Evolutionary conservation across 169 alveolate genomes (phyloP).

Genomic region (Perkinsus olseni): DNA sequence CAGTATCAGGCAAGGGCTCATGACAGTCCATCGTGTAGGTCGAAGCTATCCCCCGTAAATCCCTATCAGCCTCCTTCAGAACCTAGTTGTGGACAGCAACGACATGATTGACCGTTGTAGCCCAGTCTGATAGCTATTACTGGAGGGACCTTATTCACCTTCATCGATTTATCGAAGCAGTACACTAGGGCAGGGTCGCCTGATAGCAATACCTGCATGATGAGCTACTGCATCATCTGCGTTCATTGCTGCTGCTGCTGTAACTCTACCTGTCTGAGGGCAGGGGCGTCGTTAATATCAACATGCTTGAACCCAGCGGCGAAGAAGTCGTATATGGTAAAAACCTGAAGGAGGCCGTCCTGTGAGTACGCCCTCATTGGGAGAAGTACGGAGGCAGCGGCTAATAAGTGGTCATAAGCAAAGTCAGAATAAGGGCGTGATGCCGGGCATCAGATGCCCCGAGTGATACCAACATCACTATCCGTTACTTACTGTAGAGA

Average conservation of each 20-base stretch:
- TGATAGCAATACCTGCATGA: background rate
- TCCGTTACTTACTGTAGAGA: background rate
- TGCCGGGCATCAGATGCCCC: too few relatives aligned
- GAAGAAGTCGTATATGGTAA: background rate
- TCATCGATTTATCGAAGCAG: background rate
- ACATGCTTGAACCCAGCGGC: background rate
- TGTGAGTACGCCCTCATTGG: too few relatives aligned
- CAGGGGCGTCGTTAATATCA: background rate
- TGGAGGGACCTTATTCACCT: background rate
- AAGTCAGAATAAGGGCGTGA: too few relatives aligned
- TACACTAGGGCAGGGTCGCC: background rate
- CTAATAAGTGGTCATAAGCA: too few relatives aligned
- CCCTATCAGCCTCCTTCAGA: background rate
- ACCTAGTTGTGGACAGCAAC: too few relatives aligned
- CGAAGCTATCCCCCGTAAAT: background rate
- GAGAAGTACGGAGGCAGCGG: too few relatives aligned
- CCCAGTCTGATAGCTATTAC: too few relatives aligned
- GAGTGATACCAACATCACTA: too few relatives aligned
- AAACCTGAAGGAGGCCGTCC: background rate
- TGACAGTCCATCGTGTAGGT: background rate
- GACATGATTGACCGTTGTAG: too few relatives aligned
- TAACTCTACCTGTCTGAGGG: background rate
- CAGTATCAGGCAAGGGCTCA: background rate
- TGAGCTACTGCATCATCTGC: background rate
- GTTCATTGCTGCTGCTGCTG: background rate